A percentile compares a stretch with the other conserved stretches of the same genome.
These are phyloP conservation scores for Saccharomycopsis hybrid DNA, from an alignment of 1,139 yeast species.

Conservation along the genomic window DNA sequence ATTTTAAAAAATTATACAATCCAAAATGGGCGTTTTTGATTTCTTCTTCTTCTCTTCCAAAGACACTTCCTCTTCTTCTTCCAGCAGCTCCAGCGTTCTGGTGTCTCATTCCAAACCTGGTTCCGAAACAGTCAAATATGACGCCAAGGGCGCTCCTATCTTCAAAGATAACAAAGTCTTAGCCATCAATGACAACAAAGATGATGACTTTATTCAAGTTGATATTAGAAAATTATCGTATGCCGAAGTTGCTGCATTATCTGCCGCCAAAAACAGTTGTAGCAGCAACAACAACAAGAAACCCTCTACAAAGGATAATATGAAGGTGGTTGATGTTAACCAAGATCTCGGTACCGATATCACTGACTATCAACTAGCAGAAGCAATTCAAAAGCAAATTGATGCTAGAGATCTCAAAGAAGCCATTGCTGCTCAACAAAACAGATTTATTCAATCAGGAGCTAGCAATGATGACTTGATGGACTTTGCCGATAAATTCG, in stretches of 20 bases:
- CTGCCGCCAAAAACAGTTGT: background rate
- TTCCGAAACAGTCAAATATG: slow-evolving; percentile 12
- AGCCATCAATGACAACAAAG: slow-evolving; percentile 17
- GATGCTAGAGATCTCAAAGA: slow-evolving; percentile 8
- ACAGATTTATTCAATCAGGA: background rate
- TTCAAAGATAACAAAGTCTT: slow-evolving; percentile 17
- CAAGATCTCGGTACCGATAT: slow-evolving; percentile 19
- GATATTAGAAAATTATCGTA: slow-evolving; percentile 41
- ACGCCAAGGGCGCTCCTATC: slow-evolving; percentile 12
- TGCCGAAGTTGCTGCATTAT: slow-evolving; percentile 43
- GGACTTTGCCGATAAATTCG: slow-evolving; percentile 10
- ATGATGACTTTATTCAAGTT: slow-evolving; percentile 37
- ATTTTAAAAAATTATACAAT: background rate
- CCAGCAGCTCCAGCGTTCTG: background rate
- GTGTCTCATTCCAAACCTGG: background rate
- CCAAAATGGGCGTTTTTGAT: slow-evolving; percentile 17
- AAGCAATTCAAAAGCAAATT: slow-evolving; percentile 16
- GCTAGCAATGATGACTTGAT: slow-evolving; percentile 8
- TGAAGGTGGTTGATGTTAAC: slow-evolving; percentile 15
- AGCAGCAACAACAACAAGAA: background rate
- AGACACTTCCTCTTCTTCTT: background rate
- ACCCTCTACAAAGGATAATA: background rate
- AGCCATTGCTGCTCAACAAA: background rate
- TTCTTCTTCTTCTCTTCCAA: slow-evolving; percentile 12
- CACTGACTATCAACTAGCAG: slow-evolving; percentile 21